A percentile compares a stretch with the other conserved stretches of the same genome.
Conservation (phyloP, 441 rosid genomes). For the Mallotus japonicus region DNA sequence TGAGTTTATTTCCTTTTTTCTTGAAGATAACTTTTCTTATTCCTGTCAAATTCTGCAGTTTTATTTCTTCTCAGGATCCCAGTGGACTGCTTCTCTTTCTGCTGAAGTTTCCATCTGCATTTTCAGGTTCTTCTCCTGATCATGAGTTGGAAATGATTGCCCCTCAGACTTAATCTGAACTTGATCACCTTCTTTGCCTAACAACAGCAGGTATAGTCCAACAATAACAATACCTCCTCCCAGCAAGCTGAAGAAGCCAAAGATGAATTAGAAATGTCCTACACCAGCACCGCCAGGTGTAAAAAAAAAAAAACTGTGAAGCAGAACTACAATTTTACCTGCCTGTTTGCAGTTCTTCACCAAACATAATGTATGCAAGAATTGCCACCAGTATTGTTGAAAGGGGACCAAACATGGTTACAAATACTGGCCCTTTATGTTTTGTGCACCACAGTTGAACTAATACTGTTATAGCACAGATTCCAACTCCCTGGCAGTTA, state of each 20-base stretch:
- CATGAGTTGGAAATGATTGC: constrained; percentile 18
- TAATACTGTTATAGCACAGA: constrained; percentile 32
- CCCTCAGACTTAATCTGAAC: constrained; percentile 19
- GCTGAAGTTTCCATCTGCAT: constrained; percentile 15
- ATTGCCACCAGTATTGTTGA: constrained; percentile 37
- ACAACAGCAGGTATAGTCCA: constrained; percentile 32
- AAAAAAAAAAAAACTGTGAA: not conserved
- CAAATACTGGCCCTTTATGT: constrained; percentile 51
- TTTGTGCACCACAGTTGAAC: constrained; percentile 51
- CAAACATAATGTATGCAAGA: constrained; percentile 48
- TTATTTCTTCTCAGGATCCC: constrained; percentile 9
- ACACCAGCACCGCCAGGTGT: not conserved
- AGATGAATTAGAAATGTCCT: constrained; percentile 10
- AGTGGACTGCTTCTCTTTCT: constrained; percentile 9
- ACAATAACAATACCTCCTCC: constrained; percentile 36
- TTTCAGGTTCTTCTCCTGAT: constrained; percentile 14
- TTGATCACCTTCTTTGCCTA: constrained; percentile 41
- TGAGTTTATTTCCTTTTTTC: not conserved
- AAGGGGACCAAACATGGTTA: constrained; percentile 49
- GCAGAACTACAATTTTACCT: constrained; percentile 26
- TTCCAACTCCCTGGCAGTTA: constrained; percentile 37
- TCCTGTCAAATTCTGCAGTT: not conserved
- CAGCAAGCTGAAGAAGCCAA: constrained; percentile 29
- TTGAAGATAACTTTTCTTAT: not conserved
- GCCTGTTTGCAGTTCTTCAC: constrained; percentile 44